phyloP scores from a whole-genome alignment of 495 filamentous ascomycete species.

The Neurospora sp. region DNA sequence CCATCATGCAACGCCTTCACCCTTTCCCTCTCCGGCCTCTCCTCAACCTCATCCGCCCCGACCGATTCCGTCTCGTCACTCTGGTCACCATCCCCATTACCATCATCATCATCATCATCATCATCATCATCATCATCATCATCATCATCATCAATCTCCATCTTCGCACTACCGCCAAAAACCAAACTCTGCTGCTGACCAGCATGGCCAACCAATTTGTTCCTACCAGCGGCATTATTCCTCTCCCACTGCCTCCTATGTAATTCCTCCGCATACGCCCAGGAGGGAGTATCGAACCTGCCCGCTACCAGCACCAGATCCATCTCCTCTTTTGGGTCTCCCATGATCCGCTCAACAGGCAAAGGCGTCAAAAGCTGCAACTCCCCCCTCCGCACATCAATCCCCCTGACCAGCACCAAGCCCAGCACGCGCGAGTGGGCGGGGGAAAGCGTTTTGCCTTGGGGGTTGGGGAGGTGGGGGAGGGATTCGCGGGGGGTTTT shows the following conservation, averaged over 20 bases:
- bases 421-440: constrained; percentile 35
- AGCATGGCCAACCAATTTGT: background rate
- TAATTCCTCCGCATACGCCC: constrained; percentile 48
- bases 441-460: constrained; percentile 34
- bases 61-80: constrained; percentile 10
- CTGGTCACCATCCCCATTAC: constrained; percentile 9
- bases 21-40: constrained; percentile 8
- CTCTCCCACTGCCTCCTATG: constrained; percentile 10
- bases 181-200: background rate
- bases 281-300: constrained; percentile 47
- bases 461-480: constrained; percentile 32
- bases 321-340: constrained; percentile 2
- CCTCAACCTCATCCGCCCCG: background rate
- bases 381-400: constrained; percentile 33
- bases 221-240: background rate
- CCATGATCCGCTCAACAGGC: constrained; percentile 7
- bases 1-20: constrained; percentile 3
- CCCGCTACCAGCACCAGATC: constrained; percentile 46
- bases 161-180: background rate
- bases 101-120: background rate
- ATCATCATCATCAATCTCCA: background rate
- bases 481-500: constrained; percentile 23
- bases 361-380: constrained; percentile 48
- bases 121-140: background rate
- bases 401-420: constrained; percentile 44